These are phyloP conservation scores for Dryas integrifolia DNA, from an alignment of 331 rosid species.

Conservation along the genomic window DNA sequence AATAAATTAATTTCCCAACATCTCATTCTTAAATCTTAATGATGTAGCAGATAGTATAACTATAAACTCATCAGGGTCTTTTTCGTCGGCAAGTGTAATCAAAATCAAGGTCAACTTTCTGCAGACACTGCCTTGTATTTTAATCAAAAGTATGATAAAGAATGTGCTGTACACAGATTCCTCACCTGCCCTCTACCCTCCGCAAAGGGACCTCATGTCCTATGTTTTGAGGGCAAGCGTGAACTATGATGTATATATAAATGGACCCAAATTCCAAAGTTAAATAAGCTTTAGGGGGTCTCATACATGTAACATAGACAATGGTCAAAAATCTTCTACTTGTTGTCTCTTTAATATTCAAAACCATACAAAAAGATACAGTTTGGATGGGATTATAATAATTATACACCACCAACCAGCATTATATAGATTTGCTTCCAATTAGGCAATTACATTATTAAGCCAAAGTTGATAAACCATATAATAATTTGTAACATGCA, in stretches of 20 bases:
- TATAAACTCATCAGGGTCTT: not conserved
- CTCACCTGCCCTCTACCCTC: constrained; percentile 11
- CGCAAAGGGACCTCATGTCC: constrained; percentile 21
- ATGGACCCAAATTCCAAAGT: constrained; percentile 4
- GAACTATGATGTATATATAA: not conserved
- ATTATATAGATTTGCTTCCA: not conserved
- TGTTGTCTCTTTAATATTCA: constrained; percentile 8
- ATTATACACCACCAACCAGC: not conserved
- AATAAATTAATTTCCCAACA: too few relatives aligned
- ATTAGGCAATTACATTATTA: not conserved
- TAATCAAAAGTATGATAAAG: not conserved
- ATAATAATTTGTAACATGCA: constrained; percentile 4
- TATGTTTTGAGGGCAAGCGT: constrained; percentile 20
- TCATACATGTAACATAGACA: not conserved
- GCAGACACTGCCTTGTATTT: constrained; percentile 11
- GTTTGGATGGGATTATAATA: not conserved
- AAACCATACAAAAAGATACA: not conserved
- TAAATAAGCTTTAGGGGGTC: not conserved
- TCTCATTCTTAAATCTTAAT: too few relatives aligned
- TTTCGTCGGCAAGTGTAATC: constrained; percentile 10
- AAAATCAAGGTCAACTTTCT: constrained; percentile 14
- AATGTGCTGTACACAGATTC: constrained; percentile 17
- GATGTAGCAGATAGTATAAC: too few relatives aligned
- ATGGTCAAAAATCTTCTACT: constrained; percentile 9
- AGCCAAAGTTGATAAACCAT: not conserved